phyloP scores from a whole-genome alignment of 345 rosid species.

The Psidium guajava region DNA sequence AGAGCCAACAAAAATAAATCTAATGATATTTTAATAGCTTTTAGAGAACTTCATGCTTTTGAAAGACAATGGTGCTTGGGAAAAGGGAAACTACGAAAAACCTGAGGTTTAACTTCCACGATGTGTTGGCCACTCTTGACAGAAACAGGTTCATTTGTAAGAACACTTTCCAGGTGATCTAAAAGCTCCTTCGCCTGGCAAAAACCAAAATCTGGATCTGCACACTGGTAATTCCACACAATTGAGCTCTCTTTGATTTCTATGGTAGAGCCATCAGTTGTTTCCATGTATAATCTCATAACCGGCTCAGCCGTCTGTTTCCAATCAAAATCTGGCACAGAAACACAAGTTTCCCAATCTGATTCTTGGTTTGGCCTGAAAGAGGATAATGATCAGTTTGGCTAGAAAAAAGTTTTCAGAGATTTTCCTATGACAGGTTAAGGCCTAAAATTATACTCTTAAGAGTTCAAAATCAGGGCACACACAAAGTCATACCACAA shows the following conservation, averaged over 20 bases:
- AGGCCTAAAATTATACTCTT: background rate
- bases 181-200: constrained; percentile 98
- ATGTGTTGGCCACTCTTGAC: constrained; percentile 81
- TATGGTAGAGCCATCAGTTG: constrained; percentile 90
- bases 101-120: constrained; percentile 99
- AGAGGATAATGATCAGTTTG: background rate
- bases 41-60: background rate
- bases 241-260: constrained; percentile 86
- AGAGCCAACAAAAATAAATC: background rate
- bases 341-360: constrained; percentile 69
- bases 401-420: too few species aligned
- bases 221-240: constrained; percentile 75
- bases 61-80: background rate
- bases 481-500: too few species aligned
- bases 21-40: background rate
- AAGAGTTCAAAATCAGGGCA: too few species aligned
- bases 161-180: constrained; percentile 92
- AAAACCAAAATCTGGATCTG: constrained; percentile 93
- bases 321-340: constrained; percentile 70
- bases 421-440: background rate
- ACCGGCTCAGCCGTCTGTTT: constrained; percentile 95
- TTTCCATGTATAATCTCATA: constrained; percentile 81
- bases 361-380: constrained; percentile 49
- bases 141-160: constrained; percentile 79
- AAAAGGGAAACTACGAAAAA: constrained; percentile 7